Evolutionary conservation across 2,329 filamentous ascomycete species (phyloP).

Genomic region (Exophiala spinifera): DNA sequence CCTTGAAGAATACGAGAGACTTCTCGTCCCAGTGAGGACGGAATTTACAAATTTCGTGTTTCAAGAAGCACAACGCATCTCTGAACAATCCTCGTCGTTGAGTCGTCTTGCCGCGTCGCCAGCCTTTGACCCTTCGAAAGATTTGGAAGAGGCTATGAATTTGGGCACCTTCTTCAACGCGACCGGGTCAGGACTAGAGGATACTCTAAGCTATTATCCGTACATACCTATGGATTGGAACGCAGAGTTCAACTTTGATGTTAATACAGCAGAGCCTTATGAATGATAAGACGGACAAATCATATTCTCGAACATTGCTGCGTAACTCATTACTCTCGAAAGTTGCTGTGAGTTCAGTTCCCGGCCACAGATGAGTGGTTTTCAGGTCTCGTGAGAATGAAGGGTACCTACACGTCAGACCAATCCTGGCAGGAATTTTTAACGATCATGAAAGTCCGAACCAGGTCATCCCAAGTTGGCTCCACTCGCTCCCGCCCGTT

Average conservation of each 20-base stretch:
- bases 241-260: constrained; percentile 3
- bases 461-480: no score
- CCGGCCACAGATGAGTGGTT: no score
- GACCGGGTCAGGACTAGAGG: background rate
- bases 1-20: constrained; percentile 5
- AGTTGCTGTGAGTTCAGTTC: no score
- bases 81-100: background rate
- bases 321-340: no score
- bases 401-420: no score
- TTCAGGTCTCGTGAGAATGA: no score
- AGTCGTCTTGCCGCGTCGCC: background rate
- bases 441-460: no score
- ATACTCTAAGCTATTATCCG: background rate
- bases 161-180: constrained; percentile 1
- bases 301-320: background rate
- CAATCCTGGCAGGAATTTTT: no score
- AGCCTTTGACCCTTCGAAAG: background rate
- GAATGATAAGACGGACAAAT: background rate
- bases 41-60: background rate
- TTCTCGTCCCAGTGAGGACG: background rate
- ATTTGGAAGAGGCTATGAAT: background rate
- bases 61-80: background rate
- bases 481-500: no score
- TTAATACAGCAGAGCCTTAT: background rate
- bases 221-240: constrained; percentile 3